These are phyloP conservation scores for Brassica balearica DNA, from an alignment of 441 rosid species.

Conservation along the genomic window DNA sequence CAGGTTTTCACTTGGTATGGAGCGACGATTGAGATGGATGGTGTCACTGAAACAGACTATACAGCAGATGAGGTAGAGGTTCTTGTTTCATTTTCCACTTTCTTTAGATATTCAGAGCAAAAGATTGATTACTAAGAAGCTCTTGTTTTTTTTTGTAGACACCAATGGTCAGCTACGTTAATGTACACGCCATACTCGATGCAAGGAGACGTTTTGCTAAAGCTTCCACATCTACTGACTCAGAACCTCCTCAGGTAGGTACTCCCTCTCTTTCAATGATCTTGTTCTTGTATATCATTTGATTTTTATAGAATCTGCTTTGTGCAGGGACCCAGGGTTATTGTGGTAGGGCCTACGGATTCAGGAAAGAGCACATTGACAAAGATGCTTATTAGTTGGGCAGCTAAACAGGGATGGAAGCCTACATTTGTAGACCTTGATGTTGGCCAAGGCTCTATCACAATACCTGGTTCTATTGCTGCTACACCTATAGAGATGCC, in stretches of 20 bases:
- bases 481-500: constrained; percentile 95
- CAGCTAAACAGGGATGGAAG: constrained; percentile 91
- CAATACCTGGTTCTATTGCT: constrained; percentile 84
- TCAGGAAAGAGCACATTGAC: constrained; percentile 88
- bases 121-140: too few species aligned
- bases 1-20: constrained; percentile 96
- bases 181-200: constrained; percentile 84
- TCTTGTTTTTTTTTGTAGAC: constrained; percentile 51
- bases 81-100: too few species aligned
- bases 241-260: constrained; percentile 62
- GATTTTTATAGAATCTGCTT: constrained; percentile 16
- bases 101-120: too few species aligned
- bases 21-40: constrained; percentile 91
- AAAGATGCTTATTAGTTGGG: constrained; percentile 96
- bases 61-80: constrained; percentile 84
- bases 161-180: constrained; percentile 90
- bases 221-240: constrained; percentile 64
- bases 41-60: constrained; percentile 85
- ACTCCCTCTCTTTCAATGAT: constrained; percentile 21
- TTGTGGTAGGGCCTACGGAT: constrained; percentile 88
- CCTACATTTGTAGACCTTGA: constrained; percentile 92
- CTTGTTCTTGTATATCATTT: constrained; percentile 9
- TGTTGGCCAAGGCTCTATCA: constrained; percentile 91
- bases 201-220: constrained; percentile 76
- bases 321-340: constrained; percentile 84